Evolutionary conservation across 1,284 basidiomycete species (phyloP).

Genomic region (Sutorius eximius): DNA sequence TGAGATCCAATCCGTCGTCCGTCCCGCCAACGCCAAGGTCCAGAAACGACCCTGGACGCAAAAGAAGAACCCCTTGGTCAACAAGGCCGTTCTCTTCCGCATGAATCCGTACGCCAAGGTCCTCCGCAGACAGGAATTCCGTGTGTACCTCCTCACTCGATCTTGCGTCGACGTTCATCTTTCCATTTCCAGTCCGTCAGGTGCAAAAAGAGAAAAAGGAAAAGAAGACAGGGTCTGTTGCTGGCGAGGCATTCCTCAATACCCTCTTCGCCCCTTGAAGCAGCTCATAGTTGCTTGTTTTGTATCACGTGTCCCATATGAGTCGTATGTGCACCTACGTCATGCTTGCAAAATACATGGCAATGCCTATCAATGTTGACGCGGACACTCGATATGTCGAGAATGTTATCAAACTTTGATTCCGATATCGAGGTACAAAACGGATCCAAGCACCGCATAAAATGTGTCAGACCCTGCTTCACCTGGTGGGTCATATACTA

Average conservation of each 20-base stretch:
- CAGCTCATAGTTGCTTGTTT: slow-evolving; percentile 6
- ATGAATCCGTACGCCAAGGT: slow-evolving; percentile 99
- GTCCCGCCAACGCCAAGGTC: slow-evolving; percentile 77
- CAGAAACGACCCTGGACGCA: slow-evolving; percentile 97
- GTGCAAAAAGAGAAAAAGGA: slow-evolving; percentile 64
- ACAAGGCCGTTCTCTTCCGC: slow-evolving; percentile 96
- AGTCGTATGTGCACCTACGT: slow-evolving; percentile 18
- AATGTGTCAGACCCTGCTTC: not conserved
- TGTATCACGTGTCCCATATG: slow-evolving; percentile 10
- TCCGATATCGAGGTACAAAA: not conserved
- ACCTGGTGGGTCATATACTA: not conserved
- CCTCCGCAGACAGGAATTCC: slow-evolving; percentile 82
- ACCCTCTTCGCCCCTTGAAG: slow-evolving; percentile 84
- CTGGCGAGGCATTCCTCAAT: slow-evolving; percentile 84
- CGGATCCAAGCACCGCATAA: not conserved
- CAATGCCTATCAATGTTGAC: not conserved
- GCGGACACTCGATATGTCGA: not conserved
- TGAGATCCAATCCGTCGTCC: slow-evolving; percentile 94
- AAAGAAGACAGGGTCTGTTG: slow-evolving; percentile 65
- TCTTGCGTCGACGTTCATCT: not conserved
- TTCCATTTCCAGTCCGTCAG: slow-evolving; percentile 62
- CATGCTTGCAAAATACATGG: slow-evolving; percentile 16
- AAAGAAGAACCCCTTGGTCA: slow-evolving; percentile 98
- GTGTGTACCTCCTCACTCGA: slow-evolving; percentile 47
- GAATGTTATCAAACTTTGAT: not conserved